These are phyloP conservation scores for Cucurbita pepo DNA, from an alignment of 306 rosid genomes.

Conservation along the genomic window DNA sequence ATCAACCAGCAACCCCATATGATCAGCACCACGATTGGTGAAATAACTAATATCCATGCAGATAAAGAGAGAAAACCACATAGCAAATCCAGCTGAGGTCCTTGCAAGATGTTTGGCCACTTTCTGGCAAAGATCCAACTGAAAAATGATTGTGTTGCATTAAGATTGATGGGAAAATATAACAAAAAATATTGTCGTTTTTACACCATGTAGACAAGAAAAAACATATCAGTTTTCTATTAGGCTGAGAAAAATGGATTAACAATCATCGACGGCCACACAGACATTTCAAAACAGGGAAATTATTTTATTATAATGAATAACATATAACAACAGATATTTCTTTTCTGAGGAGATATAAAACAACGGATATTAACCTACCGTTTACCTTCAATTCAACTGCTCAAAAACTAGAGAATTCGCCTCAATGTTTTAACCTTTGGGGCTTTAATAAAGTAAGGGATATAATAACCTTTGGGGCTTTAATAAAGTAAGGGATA, in stretches of 20 bases:
- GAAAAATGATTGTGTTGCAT: conserved; percentile 17
- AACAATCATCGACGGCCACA: not conserved
- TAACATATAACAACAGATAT: not conserved
- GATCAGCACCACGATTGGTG: conserved; percentile 74
- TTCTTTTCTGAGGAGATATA: not conserved
- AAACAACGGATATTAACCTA: not conserved
- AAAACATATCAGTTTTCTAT: not conserved
- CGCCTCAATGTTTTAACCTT: not conserved
- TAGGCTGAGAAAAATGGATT: not conserved
- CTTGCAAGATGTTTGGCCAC: conserved; percentile 92
- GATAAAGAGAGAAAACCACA: conserved; percentile 77
- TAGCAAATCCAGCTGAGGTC: conserved; percentile 74
- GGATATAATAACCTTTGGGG: not conserved
- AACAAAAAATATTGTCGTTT: not conserved
- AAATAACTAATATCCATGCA: conserved; percentile 78
- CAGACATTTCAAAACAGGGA: not conserved
- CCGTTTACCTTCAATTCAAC: not conserved
- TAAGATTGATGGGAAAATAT: not conserved
- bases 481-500: too few species aligned
- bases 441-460: not conserved
- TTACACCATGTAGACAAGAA: not conserved
- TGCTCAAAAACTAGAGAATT: not conserved
- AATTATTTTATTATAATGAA: not conserved
- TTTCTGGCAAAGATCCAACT: conserved; percentile 99
- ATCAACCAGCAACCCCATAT: conserved; percentile 93